Base-by-base conservation (phyloP, 2,329 filamentous ascomycete species). In the Beauveria asiatica region DNA sequence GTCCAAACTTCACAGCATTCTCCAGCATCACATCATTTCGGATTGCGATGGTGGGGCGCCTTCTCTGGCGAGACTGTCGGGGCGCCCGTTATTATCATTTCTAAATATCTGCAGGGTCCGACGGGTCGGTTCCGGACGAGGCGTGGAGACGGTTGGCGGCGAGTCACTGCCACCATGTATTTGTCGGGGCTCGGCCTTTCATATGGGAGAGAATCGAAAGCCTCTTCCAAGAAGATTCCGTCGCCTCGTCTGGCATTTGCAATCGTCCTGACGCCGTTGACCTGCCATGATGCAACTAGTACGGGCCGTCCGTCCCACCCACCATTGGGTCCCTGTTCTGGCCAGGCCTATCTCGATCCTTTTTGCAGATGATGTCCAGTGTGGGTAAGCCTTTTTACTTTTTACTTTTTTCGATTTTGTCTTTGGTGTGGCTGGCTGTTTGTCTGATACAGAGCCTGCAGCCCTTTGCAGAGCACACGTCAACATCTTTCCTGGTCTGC, bases 221-320 rank as follows among this genome's bases (percentile, higher is more conserved):
- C 10, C 3, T 25, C 37, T 42, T 27, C 7, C 8, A 11, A 52
- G 19, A 52, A 39, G 9, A 17, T 3, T 9, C 33, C 42, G 21
- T 21, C 13, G 5, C 11, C 42, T n/a, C 5, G 5, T 46, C 19
- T 45, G 25, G 11, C 27, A 21, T 10, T 55, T 25, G 44, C 19
- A 30, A 49, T 30, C 44, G 13, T 49, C 41, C 33, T 49, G 16
- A 37, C 54, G 17, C 33, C 33, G 56, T 50, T 51, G 56, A 33
- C 44, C 39, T 39, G 10, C 37, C 17, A 33, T 58, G 33, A 58
- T 58, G 46, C 46, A 21, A 58, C 44, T 58, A 58, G 52, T 33
- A 21, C 33, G 45, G 46, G 44, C 37, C 37, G 45, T 23, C 37
- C 56, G 56, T 58, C 56, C 46, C 56, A 58, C 56, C 56, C 56